These are phyloP conservation scores for Tremella yokohamensis DNA, from an alignment of 768 basidiomycete species.

Conservation along the genomic window DNA sequence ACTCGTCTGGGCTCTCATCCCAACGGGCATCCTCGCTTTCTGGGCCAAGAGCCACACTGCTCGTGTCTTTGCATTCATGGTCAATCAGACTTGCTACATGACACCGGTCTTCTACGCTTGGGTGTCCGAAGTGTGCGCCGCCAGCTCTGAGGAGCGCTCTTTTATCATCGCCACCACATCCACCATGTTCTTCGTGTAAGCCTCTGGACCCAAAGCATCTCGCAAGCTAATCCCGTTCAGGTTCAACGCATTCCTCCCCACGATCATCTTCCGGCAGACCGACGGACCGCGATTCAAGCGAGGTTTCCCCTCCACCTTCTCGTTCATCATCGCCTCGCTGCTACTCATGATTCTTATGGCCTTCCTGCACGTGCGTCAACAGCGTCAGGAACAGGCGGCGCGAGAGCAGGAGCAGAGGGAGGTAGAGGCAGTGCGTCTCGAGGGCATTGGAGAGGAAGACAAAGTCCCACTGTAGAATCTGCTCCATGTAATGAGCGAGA, in stretches of 20 bases:
- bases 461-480: too few relatives aligned
- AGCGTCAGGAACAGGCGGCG: neutral
- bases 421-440: too few relatives aligned
- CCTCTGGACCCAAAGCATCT: neutral
- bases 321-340: constrained; percentile 8
- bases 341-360: neutral
- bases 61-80: constrained; percentile 23
- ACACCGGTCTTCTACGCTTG: constrained; percentile 25
- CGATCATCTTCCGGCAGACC: constrained; percentile 19
- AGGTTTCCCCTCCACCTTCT: constrained; percentile 21
- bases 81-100: constrained; percentile 12
- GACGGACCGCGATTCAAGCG: constrained; percentile 16
- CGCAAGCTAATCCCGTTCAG: neutral
- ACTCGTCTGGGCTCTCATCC: constrained; percentile 22
- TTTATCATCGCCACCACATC: constrained; percentile 15
- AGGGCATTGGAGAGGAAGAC: too few relatives aligned
- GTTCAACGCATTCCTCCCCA: constrained; percentile 14
- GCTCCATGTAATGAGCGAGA: too few relatives aligned
- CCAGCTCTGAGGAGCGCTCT: constrained; percentile 10
- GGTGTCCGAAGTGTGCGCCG: constrained; percentile 20
- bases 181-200: constrained; percentile 20
- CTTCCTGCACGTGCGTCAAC: neutral
- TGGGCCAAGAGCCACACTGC: constrained; percentile 13
- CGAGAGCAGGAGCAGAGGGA: neutral
- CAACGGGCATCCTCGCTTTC: constrained; percentile 21